A percentile compares a stretch with the other conserved stretches of the same genome.
Evolutionary conservation across 768 basidiomycete genomes (phyloP).

Genomic region (Pisolithus orientalis): DNA sequence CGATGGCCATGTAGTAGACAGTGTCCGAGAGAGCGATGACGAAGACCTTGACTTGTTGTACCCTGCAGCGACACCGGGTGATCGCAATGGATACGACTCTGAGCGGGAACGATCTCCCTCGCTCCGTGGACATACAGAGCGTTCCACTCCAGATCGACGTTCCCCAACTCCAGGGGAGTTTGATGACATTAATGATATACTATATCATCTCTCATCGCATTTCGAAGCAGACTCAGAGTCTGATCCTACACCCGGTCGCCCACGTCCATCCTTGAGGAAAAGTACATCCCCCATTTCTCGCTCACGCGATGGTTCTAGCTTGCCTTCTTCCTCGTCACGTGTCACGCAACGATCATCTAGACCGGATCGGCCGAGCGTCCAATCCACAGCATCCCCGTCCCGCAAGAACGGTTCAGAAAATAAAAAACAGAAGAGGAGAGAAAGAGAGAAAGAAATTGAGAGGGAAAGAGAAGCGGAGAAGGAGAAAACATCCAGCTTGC

Average conservation of each 20-base stretch:
- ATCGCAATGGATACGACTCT: conserved; percentile 7
- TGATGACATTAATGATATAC: conserved; percentile 69
- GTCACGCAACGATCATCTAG: conserved; percentile 33
- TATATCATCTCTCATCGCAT: conserved; percentile 65
- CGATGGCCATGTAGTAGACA: conserved; percentile 16
- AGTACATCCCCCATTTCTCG: conserved; percentile 26
- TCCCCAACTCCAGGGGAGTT: conserved; percentile 53
- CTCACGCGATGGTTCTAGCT: conserved; percentile 17
- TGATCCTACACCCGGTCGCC: conserved; percentile 31
- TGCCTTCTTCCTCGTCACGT: conserved; percentile 14
- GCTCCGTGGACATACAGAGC: conserved; percentile 16
- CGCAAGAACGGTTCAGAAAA: conserved; percentile 17
- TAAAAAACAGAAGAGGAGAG: conserved; percentile 23
- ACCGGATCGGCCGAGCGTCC: conserved; percentile 26
- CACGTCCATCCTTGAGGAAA: conserved; percentile 32
- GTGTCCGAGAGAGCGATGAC: conserved; percentile 29
- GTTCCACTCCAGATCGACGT: conserved; percentile 36
- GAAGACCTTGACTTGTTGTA: conserved; percentile 55
- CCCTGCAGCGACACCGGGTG: conserved; percentile 29
- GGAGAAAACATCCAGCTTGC: conserved; percentile 42
- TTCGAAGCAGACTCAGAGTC: conserved; percentile 54
- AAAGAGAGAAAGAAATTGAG: conserved; percentile 24
- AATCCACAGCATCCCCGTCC: conserved; percentile 40
- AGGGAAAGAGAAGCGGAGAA: conserved; percentile 30
- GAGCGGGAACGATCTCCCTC: conserved; percentile 33